Evolutionary conservation across 768 basidiomycete genomes (phyloP), one percentile per base, ranked within the genome.

Genomic region (Lentinula lateritia): DNA sequence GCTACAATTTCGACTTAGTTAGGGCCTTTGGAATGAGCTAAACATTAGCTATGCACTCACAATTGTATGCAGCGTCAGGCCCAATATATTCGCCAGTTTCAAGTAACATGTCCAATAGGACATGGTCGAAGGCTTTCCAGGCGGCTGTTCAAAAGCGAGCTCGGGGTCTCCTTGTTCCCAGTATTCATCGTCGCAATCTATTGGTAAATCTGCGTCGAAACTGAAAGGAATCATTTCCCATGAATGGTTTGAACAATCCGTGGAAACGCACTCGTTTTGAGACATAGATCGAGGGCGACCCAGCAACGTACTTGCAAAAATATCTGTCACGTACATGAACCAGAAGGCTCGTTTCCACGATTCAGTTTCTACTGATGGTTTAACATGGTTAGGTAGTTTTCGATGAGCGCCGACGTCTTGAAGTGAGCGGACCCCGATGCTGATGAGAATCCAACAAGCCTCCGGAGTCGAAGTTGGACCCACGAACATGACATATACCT

Each of bases 171-270:
- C 71, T 61, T 69, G 73, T 9, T 78, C 78, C 85, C 86, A 88
- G 61, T 82, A 87, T 54, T 88, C 85, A 66, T 89, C 88, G 60
- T 89, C 88, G n/a, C 85, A 83, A 10, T 86, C 85, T 0, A 81
- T 64, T 0, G 86, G 86, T 9, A 79, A 76, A 20, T 85, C 85
- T n/a, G 83, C 74, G 60, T 89, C 86, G 60, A 83, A 84, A 64
- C 87, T 87, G 13, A 9, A 28, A 2, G 28, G 28, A 3, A 28
- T 28, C 28, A 28, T 28, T 28, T 28, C 2, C 3, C 28, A 28
- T 28, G 28, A 28, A 28, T 28, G 28, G 28, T 2, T 2, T 28
- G 28, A 28, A 28, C 28, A 28, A 28, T 28, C 1, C 28, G 28
- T 28, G 28, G 28, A 48, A 9, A 74, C 84, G 42, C 52, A 83